Base-by-base conservation (phyloP, 2,329 filamentous ascomycete species). In the Ophiocordyceps polyrhachis-furcata region DNA sequence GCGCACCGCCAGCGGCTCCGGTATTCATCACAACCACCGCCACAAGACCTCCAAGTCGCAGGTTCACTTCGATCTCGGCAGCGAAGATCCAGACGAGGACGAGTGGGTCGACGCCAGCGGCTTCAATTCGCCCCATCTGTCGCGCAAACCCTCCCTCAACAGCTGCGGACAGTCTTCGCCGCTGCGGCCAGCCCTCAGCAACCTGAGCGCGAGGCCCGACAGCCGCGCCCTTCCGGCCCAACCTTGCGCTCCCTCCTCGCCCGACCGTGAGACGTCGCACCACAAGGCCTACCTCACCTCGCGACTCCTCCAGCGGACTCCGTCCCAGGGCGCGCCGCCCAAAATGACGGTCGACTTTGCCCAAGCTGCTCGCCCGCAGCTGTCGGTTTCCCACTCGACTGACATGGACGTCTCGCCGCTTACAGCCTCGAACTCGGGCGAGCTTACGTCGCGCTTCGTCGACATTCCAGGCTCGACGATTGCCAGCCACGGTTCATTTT, bases 231-330 rank as follows among this genome's bases (percentile, higher is more conserved):
- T 57, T 31, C 49, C 49, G 41, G 45, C 43, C 31, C 49, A 43
- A 32, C 43, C 25, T 21, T 46, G 41, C 15, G 37, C 47, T 40
- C 48, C 51, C 23, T 53, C 52, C 44, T 58, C 54, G 19, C 59
- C 62, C 21, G 61, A 66, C 37, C 64, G 62, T 46, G 60, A 67
- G 47, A 65, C 62, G 28, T 55, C 60, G 14, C 65, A 68, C 32
- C 77, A 79, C 53, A 79, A 76, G 48, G 74, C 78, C 52, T 74
- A 79, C 48, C 71, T 83, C 44, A 83, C 80, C 7, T 78, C 79
- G 28, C 70, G 78, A 47, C 61, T 84, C 35, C 67, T 86, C 2
- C 73, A 81, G 54, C 71, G 80, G 51, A 75, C 69, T 11, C 70
- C 76, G 0, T 77, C 76, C 7, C 68, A 76, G 49, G 69, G 73